A percentile compares a stretch with the other conserved stretches of the same genome.
Conservation (phyloP, 768 basidiomycete species). For the Collybia sordida region DNA sequence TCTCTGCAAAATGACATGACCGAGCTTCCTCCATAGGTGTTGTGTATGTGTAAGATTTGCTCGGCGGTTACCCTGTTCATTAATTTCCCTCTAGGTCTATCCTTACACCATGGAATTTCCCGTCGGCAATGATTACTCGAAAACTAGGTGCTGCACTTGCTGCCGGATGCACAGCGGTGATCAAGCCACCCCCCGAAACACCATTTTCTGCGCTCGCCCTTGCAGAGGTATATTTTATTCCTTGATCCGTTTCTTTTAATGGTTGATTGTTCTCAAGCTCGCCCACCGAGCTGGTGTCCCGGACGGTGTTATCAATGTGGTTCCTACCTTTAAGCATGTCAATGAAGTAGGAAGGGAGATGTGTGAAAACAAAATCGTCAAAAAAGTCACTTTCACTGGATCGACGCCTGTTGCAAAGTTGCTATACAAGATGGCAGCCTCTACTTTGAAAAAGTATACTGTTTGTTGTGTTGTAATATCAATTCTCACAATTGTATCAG, state of each 20-base stretch:
- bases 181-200: conserved; percentile 94
- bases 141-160: conserved; percentile 89
- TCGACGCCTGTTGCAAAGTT: conserved; percentile 80
- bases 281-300: conserved; percentile 89
- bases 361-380: conserved; percentile 83
- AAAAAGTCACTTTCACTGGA: conserved; percentile 92
- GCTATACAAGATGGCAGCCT: conserved; percentile 69
- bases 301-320: conserved; percentile 91
- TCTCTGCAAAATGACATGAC: background rate
- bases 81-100: conserved; percentile 53
- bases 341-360: conserved; percentile 90
- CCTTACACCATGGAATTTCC: conserved; percentile 91
- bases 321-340: conserved; percentile 86
- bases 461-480: background rate
- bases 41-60: conserved; percentile 31
- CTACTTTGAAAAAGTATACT: conserved; percentile 79
- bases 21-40: conserved; percentile 25
- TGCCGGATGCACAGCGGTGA: conserved; percentile 93
- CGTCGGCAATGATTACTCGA: conserved; percentile 92
- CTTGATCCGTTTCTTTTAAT: background rate
- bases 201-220: conserved; percentile 92
- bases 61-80: background rate
- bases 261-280: conserved; percentile 45
- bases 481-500: conserved; percentile 17
- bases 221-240: conserved; percentile 61